Conservation (phyloP, 2,329 filamentous ascomycete species). For the Fusarium sp. region DNA sequence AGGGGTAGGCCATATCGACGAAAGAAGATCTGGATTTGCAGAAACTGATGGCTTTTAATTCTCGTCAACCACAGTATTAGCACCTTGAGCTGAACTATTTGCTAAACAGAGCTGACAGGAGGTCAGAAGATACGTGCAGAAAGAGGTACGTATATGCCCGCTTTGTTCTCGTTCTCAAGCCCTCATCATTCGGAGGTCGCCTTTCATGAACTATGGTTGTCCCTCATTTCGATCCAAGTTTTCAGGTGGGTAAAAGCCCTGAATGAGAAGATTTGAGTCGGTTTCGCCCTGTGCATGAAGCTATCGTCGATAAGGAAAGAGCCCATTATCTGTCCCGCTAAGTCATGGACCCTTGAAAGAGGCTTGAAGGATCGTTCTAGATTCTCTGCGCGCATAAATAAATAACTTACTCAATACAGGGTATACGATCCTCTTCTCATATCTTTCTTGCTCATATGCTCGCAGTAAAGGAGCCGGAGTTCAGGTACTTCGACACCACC, state of each 20-base stretch:
- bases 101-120: neutral
- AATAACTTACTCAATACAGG: neutral
- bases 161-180: neutral
- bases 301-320: neutral
- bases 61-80: neutral
- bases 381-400: neutral
- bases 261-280: constrained; percentile 6
- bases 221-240: neutral
- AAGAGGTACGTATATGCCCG: neutral
- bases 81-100: neutral
- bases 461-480: neutral
- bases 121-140: neutral
- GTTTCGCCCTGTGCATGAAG: neutral
- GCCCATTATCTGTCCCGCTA: neutral
- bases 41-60: accelerated
- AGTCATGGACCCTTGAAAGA: neutral
- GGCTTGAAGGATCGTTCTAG: neutral
- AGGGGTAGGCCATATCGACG: neutral
- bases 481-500: neutral
- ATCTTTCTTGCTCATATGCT: neutral
- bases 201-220: accelerated
- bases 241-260: too few species aligned
- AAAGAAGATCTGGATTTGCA: accelerated
- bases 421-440: neutral
- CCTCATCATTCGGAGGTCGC: neutral